These are phyloP conservation scores for Cunninghamia lanceolata DNA, from an alignment of 75 land plant genomes.

Conservation along the genomic window DNA sequence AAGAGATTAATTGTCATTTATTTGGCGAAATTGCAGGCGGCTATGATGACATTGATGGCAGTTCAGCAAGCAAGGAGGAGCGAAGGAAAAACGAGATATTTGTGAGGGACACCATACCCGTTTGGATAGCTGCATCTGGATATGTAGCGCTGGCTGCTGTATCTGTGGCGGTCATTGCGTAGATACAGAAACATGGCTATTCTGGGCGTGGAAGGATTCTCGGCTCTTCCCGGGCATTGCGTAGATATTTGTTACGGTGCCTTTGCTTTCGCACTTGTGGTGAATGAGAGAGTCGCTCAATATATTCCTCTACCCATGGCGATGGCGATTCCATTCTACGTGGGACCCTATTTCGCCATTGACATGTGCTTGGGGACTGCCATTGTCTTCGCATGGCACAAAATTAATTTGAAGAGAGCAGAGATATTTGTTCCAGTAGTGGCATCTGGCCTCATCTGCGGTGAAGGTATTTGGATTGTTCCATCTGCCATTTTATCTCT, in stretches of 20 bases:
- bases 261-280: slow-evolving; percentile 38
- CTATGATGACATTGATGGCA: too few species aligned
- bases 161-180: slow-evolving; percentile 38
- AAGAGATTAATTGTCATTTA: too few species aligned
- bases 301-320: slow-evolving; percentile 87
- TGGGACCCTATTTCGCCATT: slow-evolving; percentile 57
- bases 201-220: slow-evolving; percentile 62
- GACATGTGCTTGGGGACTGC: slow-evolving; percentile 81
- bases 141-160: slow-evolving; percentile 34
- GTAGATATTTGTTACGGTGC: slow-evolving; percentile 44
- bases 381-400: slow-evolving; percentile 56
- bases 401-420: too few species aligned
- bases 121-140: too few species aligned
- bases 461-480: too few species aligned
- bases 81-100: slow-evolving; percentile 36
- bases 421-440: too few species aligned
- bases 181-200: slow-evolving; percentile 55
- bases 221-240: slow-evolving; percentile 53
- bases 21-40: too few species aligned
- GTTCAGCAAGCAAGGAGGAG: slow-evolving; percentile 9
- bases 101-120: slow-evolving; percentile 54
- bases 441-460: too few species aligned
- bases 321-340: slow-evolving; percentile 83
- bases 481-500: too few species aligned
- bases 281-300: slow-evolving; percentile 26